Evolutionary conservation across 225 moss, liverwort and hornwort species (phyloP), one percentile per base, ranked within the genome.

Genomic region (Bryoerythrophyllum caledonicum): DNA sequence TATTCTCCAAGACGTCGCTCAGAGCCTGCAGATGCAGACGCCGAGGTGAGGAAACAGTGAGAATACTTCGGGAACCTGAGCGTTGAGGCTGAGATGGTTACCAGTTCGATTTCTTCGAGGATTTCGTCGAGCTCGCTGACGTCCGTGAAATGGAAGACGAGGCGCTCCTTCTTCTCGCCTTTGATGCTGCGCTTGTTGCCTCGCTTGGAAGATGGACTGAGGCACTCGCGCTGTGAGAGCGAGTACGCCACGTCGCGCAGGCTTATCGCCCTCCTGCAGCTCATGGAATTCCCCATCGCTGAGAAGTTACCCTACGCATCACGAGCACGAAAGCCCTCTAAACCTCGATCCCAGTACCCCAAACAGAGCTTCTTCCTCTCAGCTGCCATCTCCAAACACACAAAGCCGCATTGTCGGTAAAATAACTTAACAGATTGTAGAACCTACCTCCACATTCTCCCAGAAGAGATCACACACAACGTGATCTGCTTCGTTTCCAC

Each of bases 51-150:
- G 19, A 49, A 49, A 17, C 48, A 17, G 48, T 49, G 48, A 49
- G 48, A n/a, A n/a, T 6, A 49, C 0, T 6, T 6, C 4, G 48
- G 6, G 17, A 17, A 6, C 5, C 48, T 5, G 19, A 49, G 48
- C 48, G 17, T 5, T 49, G 17, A 19, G 19, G 7, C n/a, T n/a
- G n/a, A n/a, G n/a, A n/a, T n/a, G 19, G 19, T 19, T 49, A 87
- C 87, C 82, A 56, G 67, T 19, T 87, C 87, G 58, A 84, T 84
- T 66, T 79, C 81, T 15, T 79, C 79, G 70, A 84, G 40, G 77
- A 84, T 70, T 54, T 69, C 81, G 70, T 87, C 84, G 53, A 84
- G 87, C 71, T 87, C 79, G 27, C 66, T 57, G 10, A 54, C 74
- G 10, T 76, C 81, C 20, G 73, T 73, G 23, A 87, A 76, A 19